Evolutionary conservation across 2,329 filamentous ascomycete genomes (phyloP).

Genomic region (Sclerotinia minor): DNA sequence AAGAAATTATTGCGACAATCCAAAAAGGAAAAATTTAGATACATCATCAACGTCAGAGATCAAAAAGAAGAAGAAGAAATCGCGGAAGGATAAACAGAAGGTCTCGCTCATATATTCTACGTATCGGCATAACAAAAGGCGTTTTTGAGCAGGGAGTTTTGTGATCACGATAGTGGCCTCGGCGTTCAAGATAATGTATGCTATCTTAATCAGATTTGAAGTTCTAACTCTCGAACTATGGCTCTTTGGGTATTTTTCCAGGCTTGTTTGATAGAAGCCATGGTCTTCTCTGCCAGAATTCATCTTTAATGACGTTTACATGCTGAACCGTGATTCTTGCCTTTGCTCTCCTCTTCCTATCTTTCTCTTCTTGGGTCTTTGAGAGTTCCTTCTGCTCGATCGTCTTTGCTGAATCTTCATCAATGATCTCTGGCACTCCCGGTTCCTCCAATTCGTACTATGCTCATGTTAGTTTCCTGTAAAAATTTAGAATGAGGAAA

Average conservation of each 20-base stretch:
- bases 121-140: constrained; percentile 28
- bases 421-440: constrained; percentile 43
- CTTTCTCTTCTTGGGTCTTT: constrained; percentile 79
- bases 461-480: constrained; percentile 4
- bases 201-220: constrained; percentile 17
- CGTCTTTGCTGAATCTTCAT: constrained; percentile 49
- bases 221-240: constrained; percentile 30
- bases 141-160: constrained; percentile 31
- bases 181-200: constrained; percentile 28
- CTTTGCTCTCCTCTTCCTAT: constrained; percentile 77
- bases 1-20: constrained; percentile 39
- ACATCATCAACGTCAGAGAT: constrained; percentile 35
- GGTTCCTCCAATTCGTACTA: constrained; percentile 72
- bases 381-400: constrained; percentile 61
- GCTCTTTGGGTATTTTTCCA: constrained; percentile 65
- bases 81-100: constrained; percentile 31
- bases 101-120: constrained; percentile 16
- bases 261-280: constrained; percentile 79
- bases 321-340: constrained; percentile 80
- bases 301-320: constrained; percentile 91
- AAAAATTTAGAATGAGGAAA: not conserved
- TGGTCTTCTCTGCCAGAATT: constrained; percentile 85
- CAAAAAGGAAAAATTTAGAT: constrained; percentile 28
- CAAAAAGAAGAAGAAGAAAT: constrained; percentile 41
- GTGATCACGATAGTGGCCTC: constrained; percentile 27